Percentiles rank a stretch among this genome's conserved stretches.
These are phyloP conservation scores for Microglena sp. DNA, from an alignment of 139 green algal species.

Conservation along the genomic window DNA sequence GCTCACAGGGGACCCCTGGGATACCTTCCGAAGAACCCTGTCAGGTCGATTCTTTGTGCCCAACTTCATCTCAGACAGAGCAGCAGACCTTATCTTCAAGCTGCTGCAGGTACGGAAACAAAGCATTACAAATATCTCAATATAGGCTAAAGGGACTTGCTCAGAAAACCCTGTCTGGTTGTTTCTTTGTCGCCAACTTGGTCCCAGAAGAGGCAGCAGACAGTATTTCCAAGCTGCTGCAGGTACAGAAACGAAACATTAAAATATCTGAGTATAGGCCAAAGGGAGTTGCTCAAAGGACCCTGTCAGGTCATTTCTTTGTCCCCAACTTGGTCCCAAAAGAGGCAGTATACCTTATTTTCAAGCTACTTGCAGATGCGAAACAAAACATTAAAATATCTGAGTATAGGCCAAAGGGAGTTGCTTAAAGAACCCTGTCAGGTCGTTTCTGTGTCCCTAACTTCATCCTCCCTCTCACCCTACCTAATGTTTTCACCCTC, in stretches of 20 bases:
- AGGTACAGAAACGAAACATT: constrained; percentile 17
- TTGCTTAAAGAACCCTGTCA: too few species aligned
- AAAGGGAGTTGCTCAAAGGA: too few species aligned
- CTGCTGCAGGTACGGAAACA: constrained; percentile 52
- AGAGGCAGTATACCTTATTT: constrained; percentile 26
- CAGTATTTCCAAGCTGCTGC: constrained; percentile 33
- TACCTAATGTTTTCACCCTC: too few species aligned
- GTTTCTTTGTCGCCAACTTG: not conserved
- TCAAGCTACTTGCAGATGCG: constrained; percentile 24
- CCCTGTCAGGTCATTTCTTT: too few species aligned
- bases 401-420: too few species aligned
- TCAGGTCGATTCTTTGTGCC: constrained; percentile 58
- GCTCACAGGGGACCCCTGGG: constrained; percentile 53
- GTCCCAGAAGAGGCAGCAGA: constrained; percentile 7
- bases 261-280: too few species aligned
- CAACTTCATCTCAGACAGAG: constrained; percentile 55
- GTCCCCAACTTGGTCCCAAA: not conserved
- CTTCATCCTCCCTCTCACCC: too few species aligned
- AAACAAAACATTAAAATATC: too few species aligned
- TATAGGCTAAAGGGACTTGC: too few species aligned
- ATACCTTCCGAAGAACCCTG: constrained; percentile 59
- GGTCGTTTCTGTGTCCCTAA: too few species aligned
- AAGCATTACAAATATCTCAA: too few species aligned
- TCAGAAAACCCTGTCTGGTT: too few species aligned
- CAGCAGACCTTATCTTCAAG: constrained; percentile 67